Evolutionary conservation across 768 basidiomycete species (phyloP).

Genomic region (Lentinula sp.): DNA sequence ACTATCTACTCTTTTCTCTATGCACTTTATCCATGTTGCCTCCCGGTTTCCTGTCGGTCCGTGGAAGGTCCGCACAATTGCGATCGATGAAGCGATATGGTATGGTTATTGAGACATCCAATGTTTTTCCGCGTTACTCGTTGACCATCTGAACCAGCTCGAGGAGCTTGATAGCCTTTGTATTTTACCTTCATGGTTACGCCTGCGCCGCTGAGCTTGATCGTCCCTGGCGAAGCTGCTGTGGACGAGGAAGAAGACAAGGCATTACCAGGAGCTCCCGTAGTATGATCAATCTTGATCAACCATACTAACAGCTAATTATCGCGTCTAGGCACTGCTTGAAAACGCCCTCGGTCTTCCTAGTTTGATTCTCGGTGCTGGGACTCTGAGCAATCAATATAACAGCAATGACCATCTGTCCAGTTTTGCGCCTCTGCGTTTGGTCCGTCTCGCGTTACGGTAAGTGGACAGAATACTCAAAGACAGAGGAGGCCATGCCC

Average conservation of each 20-base stretch:
- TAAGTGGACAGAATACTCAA: constrained; percentile 23
- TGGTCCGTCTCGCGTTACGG: constrained; percentile 73
- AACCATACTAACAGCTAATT: neutral
- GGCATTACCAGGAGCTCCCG: constrained; percentile 29
- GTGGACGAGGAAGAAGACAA: constrained; percentile 28
- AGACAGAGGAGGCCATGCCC: neutral
- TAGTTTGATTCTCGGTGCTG: constrained; percentile 66
- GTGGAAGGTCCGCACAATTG: neutral
- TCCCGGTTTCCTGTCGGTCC: neutral
- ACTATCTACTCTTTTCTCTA: no score
- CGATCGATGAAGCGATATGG: neutral
- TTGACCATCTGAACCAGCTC: neutral
- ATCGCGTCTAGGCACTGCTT: constrained; percentile 20
- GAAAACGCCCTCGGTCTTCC: constrained; percentile 33
- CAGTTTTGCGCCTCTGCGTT: constrained; percentile 53
- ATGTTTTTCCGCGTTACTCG: neutral
- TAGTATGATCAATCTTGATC: constrained; percentile 26
- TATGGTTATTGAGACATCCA: neutral
- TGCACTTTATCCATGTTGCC: neutral
- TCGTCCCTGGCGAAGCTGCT: neutral
- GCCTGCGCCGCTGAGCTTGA: neutral
- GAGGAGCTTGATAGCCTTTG: neutral
- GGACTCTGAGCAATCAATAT: constrained; percentile 61
- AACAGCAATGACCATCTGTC: constrained; percentile 54
- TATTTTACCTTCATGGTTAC: neutral